Percentiles rank a stretch among this genome's conserved stretches.
Conservation (phyloP, 2,329 filamentous ascomycete species). For the Teratosphaeria epicoccoides region DNA sequence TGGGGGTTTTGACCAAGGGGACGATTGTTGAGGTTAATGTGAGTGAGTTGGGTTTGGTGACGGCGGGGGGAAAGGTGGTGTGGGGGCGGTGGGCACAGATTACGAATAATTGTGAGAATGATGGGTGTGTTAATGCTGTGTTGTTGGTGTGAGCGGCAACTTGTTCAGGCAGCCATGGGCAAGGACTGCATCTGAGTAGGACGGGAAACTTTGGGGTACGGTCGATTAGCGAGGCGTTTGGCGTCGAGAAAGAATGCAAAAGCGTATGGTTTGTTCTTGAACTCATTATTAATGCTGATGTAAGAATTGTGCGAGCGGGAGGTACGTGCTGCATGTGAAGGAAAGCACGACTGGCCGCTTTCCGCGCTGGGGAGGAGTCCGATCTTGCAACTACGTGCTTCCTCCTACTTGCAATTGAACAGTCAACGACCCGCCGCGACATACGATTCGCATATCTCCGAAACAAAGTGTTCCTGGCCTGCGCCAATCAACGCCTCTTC, state of each 20-base stretch:
- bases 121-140: conserved; percentile 43
- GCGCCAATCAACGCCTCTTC: too few relatives aligned
- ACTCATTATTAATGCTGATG: too few relatives aligned
- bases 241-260: neutral
- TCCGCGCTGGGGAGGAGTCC: neutral
- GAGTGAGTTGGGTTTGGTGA: conserved; percentile 80
- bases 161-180: too few relatives aligned
- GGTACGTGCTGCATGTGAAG: conserved; percentile 30
- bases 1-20: conserved; percentile 81
- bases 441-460: too few relatives aligned
- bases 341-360: neutral
- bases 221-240: conserved; percentile 3
- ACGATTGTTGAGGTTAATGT: conserved; percentile 88
- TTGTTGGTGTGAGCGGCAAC: conserved; percentile 10
- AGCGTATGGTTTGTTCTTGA: too few relatives aligned
- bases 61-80: conserved; percentile 81
- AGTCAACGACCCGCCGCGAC: neutral
- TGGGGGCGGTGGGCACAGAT: conserved; percentile 81
- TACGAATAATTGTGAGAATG: conserved; percentile 49
- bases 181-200: too few relatives aligned
- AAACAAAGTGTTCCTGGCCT: too few relatives aligned
- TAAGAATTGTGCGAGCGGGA: too few relatives aligned
- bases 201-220: neutral
- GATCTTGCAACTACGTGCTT: neutral
- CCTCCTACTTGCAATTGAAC: neutral